Base-by-base conservation (phyloP, 2,329 filamentous ascomycete species). In the Alternaria angustiovoidea region DNA sequence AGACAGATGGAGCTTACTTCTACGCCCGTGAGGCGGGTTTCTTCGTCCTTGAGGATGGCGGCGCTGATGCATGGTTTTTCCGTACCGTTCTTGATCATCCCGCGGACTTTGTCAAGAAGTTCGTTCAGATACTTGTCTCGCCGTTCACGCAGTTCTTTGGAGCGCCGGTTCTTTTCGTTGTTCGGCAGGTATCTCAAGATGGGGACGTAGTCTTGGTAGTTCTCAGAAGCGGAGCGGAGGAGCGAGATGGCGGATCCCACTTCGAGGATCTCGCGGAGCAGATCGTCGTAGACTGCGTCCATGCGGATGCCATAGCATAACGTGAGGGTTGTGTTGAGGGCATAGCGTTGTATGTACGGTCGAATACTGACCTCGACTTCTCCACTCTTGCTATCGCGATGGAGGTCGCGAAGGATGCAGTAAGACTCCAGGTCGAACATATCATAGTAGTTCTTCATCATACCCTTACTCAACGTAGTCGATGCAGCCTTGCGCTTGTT, bases 381-480 rank as follows among this genome's bases (percentile, higher is more conserved):
- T 2, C 80, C 81, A 26, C 76, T 72, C 9, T 77, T 69, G 61
- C 80, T 82, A 61, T 86, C 83, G 9, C 73, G 74, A 0, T 78
- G 66, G 30, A 86, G 59, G 62, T 86, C 84, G 11, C 82, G 76
- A 0, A 84, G 65, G 36, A 86, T 84, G 55, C 83, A 83, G 59
- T 81, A 85, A 20, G 77, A 82, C 66, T 86, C 84, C 24, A 86
- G 67, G 64, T 86, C 83, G 60, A 86, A 83, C 83, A 86, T 86
- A 4, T 82, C 80, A 24, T 79, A 75, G 64, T 86, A 86, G 16
- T 76, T 81, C 54, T 79, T 78, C 70, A 86, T 76, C 4, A 81
- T 81, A 36, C 81, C 77, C 24, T 82, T 72, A 14, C 81, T 79
- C 1, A 86, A 70, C 0, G 83, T 82, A 1, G 80, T 81, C 1